Percentiles rank a stretch among this genome's conserved stretches.
These are phyloP conservation scores for Pseudoscleropodium purum DNA, from an alignment of 225 moss, liverwort and hornwort genomes.

Conservation along the genomic window DNA sequence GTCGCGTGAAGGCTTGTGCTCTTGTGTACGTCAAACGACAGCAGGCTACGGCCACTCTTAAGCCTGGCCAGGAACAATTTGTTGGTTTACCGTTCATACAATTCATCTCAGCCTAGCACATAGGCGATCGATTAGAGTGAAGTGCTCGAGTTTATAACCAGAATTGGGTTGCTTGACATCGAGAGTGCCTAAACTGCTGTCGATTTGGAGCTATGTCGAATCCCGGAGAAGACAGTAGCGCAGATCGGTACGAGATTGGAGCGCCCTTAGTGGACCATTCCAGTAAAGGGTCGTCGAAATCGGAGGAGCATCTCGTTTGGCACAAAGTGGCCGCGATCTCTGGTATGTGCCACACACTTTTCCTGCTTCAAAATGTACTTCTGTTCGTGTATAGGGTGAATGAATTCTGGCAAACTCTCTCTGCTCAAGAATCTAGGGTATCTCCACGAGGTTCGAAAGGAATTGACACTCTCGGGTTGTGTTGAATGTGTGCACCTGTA, in stretches of 20 bases:
- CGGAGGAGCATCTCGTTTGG: constrained; percentile 16
- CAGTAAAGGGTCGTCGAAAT: neutral
- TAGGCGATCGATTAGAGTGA: neutral
- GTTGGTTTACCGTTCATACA: neutral
- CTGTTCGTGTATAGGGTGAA: neutral
- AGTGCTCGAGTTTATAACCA: neutral
- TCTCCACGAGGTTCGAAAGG: neutral
- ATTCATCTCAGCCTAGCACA: neutral
- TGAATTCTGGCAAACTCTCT: neutral
- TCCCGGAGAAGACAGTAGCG: neutral
- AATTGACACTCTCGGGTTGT: neutral
- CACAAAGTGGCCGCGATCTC: constrained; percentile 48
- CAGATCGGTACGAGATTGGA: neutral
- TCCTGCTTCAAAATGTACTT: neutral
- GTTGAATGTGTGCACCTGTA: constrained; percentile 10
- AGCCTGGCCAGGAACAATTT: neutral
- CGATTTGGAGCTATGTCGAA: constrained; percentile 10
- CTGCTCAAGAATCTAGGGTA: neutral
- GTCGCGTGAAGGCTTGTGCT: neutral
- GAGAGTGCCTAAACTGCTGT: neutral
- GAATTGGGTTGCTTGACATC: neutral
- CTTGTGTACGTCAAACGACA: neutral
- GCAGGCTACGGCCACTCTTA: neutral
- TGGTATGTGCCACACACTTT: neutral
- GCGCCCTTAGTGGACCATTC: constrained; percentile 7